phyloP scores from a whole-genome alignment of 192 early-diverging fungal genomes.

The Backusella mclennaniae region DNA sequence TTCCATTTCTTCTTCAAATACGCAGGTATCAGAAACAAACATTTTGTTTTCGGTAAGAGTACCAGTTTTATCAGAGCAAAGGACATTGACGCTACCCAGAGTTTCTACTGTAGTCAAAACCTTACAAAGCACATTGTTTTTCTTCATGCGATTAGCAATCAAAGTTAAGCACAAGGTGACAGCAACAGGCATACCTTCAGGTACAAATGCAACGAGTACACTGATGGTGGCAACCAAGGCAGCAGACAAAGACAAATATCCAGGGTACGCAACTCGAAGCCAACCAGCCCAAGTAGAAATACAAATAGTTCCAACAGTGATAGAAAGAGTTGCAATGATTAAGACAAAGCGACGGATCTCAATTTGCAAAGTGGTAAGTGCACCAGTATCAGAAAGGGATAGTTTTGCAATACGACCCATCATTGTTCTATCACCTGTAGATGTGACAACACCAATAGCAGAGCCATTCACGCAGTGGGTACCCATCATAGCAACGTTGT shows the following conservation, averaged over 20 bases:
- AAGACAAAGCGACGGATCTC: slow-evolving; percentile 69
- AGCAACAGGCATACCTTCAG: slow-evolving; percentile 74
- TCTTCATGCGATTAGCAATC: slow-evolving; percentile 77
- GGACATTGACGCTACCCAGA: slow-evolving; percentile 74
- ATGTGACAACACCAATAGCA: slow-evolving; percentile 71
- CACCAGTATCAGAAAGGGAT: slow-evolving; percentile 34
- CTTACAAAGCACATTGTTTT: slow-evolving; percentile 72
- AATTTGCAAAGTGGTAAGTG: slow-evolving; percentile 54
- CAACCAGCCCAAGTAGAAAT: slow-evolving; percentile 47
- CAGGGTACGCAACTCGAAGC: slow-evolving; percentile 54
- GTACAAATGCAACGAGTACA: slow-evolving; percentile 72
- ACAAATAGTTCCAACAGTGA: slow-evolving; percentile 44
- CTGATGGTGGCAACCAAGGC: slow-evolving; percentile 53
- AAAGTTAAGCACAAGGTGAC: slow-evolving; percentile 75
- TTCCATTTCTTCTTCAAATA: slow-evolving; percentile 41
- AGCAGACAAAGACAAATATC: slow-evolving; percentile 47
- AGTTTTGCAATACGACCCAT: slow-evolving; percentile 75
- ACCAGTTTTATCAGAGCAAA: slow-evolving; percentile 87
- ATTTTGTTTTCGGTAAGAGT: slow-evolving; percentile 84
- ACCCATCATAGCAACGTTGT: slow-evolving; percentile 80
- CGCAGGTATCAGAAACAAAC: slow-evolving; percentile 49
- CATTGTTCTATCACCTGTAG: slow-evolving; percentile 73
- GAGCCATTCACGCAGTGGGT: slow-evolving; percentile 72
- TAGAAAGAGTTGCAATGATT: slow-evolving; percentile 59
- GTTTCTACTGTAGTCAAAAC: slow-evolving; percentile 85